phyloP scores from a whole-genome alignment of 2,329 filamentous ascomycete species.

The Microsporum ferrugineum region DNA sequence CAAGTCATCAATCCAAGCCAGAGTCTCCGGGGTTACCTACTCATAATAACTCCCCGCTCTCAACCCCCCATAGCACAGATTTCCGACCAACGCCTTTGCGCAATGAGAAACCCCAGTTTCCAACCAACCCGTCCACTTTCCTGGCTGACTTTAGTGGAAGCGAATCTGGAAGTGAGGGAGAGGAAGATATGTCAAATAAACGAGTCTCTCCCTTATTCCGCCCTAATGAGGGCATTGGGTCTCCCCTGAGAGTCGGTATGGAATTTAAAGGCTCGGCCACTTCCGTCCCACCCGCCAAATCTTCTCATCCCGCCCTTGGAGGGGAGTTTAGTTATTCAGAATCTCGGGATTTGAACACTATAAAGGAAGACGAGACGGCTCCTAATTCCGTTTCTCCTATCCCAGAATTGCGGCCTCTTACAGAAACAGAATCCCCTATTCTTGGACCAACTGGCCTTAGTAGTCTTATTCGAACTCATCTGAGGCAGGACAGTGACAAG shows the following conservation, averaged over 20 bases:
- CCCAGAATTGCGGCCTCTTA: neutral
- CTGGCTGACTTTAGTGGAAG: constrained; percentile 28
- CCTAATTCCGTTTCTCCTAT: constrained; percentile 8
- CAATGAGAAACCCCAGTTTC: constrained; percentile 11
- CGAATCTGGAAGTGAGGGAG: constrained; percentile 30
- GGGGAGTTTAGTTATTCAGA: constrained; percentile 30
- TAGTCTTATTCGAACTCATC: constrained; percentile 71
- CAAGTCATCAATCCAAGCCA: constrained; percentile 28
- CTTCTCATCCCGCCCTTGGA: constrained; percentile 21
- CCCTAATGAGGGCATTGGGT: constrained; percentile 24
- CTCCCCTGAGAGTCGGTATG: constrained; percentile 27
- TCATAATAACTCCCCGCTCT: constrained; percentile 12
- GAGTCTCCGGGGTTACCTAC: constrained; percentile 23
- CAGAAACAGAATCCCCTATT: constrained; percentile 59
- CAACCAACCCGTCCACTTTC: constrained; percentile 21
- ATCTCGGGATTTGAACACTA: constrained; percentile 30
- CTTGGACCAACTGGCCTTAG: constrained; percentile 63
- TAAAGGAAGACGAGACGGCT: constrained; percentile 25
- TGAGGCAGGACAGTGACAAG: constrained; percentile 66
- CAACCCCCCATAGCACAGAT: neutral
- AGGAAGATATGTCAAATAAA: constrained; percentile 19
- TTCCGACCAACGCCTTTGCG: neutral
- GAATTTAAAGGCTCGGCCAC: constrained; percentile 16
- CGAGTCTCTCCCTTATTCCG: constrained; percentile 18
- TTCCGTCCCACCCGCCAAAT: constrained; percentile 16